Evolutionary conservation across 176 grass and related monocot species (phyloP), one percentile per base, ranked within the genome.

Genomic region (Triticum turgidum): DNA sequence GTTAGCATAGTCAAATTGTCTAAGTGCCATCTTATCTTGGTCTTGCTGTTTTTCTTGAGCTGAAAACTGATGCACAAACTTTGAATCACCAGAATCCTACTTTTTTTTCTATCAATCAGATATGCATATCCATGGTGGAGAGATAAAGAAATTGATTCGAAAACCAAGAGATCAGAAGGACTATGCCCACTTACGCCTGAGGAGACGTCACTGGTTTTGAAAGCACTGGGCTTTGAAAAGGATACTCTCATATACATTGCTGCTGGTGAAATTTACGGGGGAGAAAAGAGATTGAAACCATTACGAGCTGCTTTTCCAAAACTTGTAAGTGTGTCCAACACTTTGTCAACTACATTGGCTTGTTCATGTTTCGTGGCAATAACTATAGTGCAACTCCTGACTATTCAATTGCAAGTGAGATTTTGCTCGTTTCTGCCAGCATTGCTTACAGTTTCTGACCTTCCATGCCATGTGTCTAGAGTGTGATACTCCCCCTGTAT

Each of bases 51-150:
- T 79, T 84, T 84, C 56, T 49, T 47, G 56, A 72, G 15, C 38
- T 63, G 72, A 77, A 56, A 61, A 37, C 18, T 71, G 12, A 12
- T 38, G 35, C 38, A 11, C 22, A 52, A 5, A 11, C 10, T 72
- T 52, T 76, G 44, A 76, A 76, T 76, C 73, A 52, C 44, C 22
- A 62, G 30, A 69, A 83, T 24, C 56, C 74, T 74, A 91, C 63
- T 9, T 66, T 64, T 51, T 82, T 51, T 61, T 82, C 20, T 52
- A 33, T 65, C 34, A 72, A 90, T 78, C 84, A 98, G 96, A 83
- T 95, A 95, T 85, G 93, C 93, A 25, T 98, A 95, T 92, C 96
- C 93, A 73, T 98, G 96, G 93, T 98, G 96, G 96, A 93, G 96
- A 92, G 96, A 98, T 59, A 98, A 98, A 73, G 91, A 94, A 91